phyloP scores from a whole-genome alignment of 768 basidiomycete genomes.

The Postia placenta region DNA sequence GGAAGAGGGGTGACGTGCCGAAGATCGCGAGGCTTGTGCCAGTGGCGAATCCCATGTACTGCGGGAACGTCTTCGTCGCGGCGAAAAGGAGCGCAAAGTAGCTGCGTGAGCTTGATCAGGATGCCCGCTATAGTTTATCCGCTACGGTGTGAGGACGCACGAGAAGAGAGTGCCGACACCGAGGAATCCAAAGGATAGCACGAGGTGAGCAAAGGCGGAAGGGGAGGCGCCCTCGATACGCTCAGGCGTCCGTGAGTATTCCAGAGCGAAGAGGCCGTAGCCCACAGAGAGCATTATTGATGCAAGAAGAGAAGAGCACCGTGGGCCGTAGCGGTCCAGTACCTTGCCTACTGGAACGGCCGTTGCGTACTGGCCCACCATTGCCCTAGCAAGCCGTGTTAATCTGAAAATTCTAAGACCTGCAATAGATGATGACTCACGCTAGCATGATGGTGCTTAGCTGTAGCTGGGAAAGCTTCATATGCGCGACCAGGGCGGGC shows the following conservation, averaged over 20 bases:
- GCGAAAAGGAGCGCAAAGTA: conserved; percentile 75
- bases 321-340: conserved; percentile 63
- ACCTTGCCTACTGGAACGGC: conserved; percentile 63
- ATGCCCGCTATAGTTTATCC: conserved; percentile 5
- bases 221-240: conserved; percentile 30
- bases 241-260: conserved; percentile 43
- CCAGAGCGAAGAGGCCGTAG: conserved; percentile 57
- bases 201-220: conserved; percentile 45
- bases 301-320: conserved; percentile 58
- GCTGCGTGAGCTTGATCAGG: conserved; percentile 21
- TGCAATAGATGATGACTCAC: conserved; percentile 34
- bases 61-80: conserved; percentile 65
- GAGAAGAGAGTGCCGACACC: conserved; percentile 70
- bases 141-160: conserved; percentile 35
- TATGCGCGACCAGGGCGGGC: conserved; percentile 49
- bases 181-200: conserved; percentile 52
- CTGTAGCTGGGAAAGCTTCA: conserved; percentile 70
- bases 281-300: conserved; percentile 52
- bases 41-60: conserved; percentile 57
- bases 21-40: conserved; percentile 68
- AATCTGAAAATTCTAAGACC: neutral
- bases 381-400: conserved; percentile 44
- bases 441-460: conserved; percentile 72
- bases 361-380: conserved; percentile 78
- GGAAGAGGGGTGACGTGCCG: conserved; percentile 74